Evolutionary conservation across 345 rosid species (phyloP).

Genomic region (Citrus trifoliata): DNA sequence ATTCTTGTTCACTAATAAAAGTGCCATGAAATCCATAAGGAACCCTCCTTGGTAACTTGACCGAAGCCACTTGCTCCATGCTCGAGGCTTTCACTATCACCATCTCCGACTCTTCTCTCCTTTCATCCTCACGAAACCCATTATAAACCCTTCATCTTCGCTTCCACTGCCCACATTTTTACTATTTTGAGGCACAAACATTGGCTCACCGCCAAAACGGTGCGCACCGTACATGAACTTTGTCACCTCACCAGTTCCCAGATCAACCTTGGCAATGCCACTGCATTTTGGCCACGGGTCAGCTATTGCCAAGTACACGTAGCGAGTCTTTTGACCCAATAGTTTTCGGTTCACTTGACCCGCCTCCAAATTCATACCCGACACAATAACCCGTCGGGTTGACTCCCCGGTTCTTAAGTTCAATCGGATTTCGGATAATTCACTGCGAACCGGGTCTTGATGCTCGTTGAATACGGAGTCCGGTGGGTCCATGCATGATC

Average conservation of each 20-base stretch:
- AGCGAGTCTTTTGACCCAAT: slow-evolving; percentile 48
- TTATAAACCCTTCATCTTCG: slow-evolving; percentile 49
- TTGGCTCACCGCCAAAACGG: slow-evolving; percentile 72
- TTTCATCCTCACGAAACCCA: slow-evolving; percentile 68
- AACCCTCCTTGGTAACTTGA: slow-evolving; percentile 56
- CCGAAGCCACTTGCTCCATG: slow-evolving; percentile 52
- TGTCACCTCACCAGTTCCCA: slow-evolving; percentile 33
- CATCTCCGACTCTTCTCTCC: slow-evolving; percentile 47
- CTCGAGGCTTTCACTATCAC: slow-evolving; percentile 42
- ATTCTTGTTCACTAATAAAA: slow-evolving; percentile 43
- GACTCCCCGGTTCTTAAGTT: slow-evolving; percentile 50
- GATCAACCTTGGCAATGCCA: slow-evolving; percentile 69
- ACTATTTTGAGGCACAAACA: slow-evolving; percentile 28
- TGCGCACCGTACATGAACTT: slow-evolving; percentile 43
- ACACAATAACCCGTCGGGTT: slow-evolving; percentile 27
- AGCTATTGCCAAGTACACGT: slow-evolving; percentile 64
- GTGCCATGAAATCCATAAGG: slow-evolving; percentile 83
- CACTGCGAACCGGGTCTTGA: slow-evolving; percentile 24
- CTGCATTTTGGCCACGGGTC: slow-evolving; percentile 77
- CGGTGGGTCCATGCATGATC: slow-evolving; percentile 79
- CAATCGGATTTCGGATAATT: slow-evolving; percentile 51
- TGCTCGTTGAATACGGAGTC: slow-evolving; percentile 60
- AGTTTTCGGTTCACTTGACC: slow-evolving; percentile 47
- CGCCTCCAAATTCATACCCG: slow-evolving; percentile 59
- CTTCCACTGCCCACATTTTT: not conserved